Evolutionary conservation across 2,329 filamentous ascomycete genomes (phyloP).

Genomic region (Leptoxyphium fumago): DNA sequence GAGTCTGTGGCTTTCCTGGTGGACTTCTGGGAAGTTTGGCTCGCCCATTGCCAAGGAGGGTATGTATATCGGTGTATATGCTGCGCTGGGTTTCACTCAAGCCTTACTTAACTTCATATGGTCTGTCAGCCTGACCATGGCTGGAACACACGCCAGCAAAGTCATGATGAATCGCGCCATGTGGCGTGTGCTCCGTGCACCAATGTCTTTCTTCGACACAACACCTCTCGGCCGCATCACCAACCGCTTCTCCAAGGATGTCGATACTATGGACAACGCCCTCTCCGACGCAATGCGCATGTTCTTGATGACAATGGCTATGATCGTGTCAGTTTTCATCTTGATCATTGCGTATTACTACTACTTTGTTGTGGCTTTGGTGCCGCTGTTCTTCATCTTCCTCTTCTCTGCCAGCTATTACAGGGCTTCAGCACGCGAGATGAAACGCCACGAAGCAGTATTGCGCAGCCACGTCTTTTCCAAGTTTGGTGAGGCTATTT

Average conservation of each 20-base stretch:
- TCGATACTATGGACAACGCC: constrained; percentile 93
- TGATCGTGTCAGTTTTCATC: constrained; percentile 70
- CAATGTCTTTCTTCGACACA: constrained; percentile 90
- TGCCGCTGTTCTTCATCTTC: constrained; percentile 60
- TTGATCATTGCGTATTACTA: constrained; percentile 93
- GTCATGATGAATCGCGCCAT: constrained; percentile 71
- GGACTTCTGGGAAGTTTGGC: constrained; percentile 67
- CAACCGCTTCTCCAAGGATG: constrained; percentile 89
- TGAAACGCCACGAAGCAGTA: constrained; percentile 87
- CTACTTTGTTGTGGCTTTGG: constrained; percentile 62
- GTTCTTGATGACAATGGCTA: constrained; percentile 73
- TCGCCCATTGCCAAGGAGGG: constrained; percentile 38
- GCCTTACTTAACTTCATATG: constrained; percentile 67
- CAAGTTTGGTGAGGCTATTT: constrained; percentile 79
- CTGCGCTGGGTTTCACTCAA: constrained; percentile 55
- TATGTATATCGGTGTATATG: constrained; percentile 48
- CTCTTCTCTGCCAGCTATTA: constrained; percentile 77
- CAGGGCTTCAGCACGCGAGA: constrained; percentile 75
- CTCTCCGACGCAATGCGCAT: constrained; percentile 81
- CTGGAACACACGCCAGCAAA: constrained; percentile 70
- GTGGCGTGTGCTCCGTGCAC: constrained; percentile 52
- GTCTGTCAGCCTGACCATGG: constrained; percentile 60
- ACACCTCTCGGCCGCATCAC: constrained; percentile 90
- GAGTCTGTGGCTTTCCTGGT: constrained; percentile 85
- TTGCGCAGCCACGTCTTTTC: constrained; percentile 79